These are phyloP conservation scores for Xylaria grammica DNA, from an alignment of 495 filamentous ascomycete species.

Conservation along the genomic window DNA sequence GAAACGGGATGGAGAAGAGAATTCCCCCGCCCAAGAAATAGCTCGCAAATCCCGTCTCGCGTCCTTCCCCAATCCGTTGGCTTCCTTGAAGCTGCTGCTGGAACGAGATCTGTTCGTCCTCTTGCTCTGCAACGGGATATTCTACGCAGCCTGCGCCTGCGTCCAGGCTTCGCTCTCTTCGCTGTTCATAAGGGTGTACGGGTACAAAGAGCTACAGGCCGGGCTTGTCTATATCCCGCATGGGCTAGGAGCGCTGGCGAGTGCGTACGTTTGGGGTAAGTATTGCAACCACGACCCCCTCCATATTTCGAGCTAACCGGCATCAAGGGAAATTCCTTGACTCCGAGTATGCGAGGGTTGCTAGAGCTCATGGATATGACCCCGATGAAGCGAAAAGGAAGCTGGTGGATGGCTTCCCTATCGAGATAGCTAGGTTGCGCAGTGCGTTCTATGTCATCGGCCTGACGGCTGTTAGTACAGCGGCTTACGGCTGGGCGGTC, in stretches of 20 bases:
- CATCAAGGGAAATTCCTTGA: background rate
- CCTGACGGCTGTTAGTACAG: constrained; percentile 1
- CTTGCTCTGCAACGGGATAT: constrained; percentile 12
- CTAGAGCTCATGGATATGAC: background rate
- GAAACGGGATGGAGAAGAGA: background rate
- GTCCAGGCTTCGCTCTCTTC: background rate
- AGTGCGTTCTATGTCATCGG: constrained; percentile 17
- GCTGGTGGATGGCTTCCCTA: background rate
- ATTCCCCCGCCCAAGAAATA: background rate
- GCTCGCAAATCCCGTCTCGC: background rate
- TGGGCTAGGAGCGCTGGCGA: background rate
- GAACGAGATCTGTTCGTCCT: constrained; percentile 11
- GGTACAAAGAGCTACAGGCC: constrained; percentile 14
- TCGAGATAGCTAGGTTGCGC: constrained; percentile 6
- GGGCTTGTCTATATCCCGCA: background rate
- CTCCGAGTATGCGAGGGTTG: background rate
- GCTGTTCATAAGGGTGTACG: constrained; percentile 2
- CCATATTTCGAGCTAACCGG: background rate
- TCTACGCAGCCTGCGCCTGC: constrained; percentile 4
- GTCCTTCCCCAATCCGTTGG: background rate
- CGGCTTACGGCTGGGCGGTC: constrained; percentile 3
- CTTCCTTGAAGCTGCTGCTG: constrained; percentile 11
- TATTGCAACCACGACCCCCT: background rate
- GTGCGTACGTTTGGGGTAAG: background rate
- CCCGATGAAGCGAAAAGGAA: background rate